phyloP scores from a whole-genome alignment of 2,329 filamentous ascomycete species.

The Colletotrichum falcatum region DNA sequence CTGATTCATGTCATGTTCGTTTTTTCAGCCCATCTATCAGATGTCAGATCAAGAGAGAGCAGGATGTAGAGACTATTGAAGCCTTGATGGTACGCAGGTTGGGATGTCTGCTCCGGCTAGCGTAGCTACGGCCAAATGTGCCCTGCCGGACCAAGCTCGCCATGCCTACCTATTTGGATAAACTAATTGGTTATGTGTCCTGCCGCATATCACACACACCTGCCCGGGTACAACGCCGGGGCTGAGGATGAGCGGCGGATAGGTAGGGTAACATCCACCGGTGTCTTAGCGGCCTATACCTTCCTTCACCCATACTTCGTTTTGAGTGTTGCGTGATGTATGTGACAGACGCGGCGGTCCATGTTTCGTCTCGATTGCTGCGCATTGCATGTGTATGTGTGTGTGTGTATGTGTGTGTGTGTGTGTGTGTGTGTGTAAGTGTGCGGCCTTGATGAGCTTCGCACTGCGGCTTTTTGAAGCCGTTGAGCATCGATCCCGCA shows the following conservation, averaged over 20 bases:
- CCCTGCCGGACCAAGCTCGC: neutral
- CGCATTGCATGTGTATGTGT: too few species aligned
- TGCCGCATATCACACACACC: slow-evolving; percentile 1
- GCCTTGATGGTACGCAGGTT: neutral
- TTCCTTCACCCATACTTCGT: slow-evolving; percentile 28
- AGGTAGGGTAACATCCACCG: slow-evolving; percentile 28
- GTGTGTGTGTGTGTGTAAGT: neutral
- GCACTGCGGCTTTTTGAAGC: neutral
- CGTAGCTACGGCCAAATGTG: neutral
- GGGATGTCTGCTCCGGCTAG: slow-evolving; percentile 3
- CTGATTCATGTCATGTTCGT: slow-evolving; percentile 20
- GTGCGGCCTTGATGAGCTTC: neutral
- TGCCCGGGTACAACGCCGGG: neutral
- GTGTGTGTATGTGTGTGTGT: too few species aligned
- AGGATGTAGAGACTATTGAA: neutral
- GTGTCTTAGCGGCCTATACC: slow-evolving; percentile 2
- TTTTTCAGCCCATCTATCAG: slow-evolving; percentile 1
- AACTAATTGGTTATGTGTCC: neutral
- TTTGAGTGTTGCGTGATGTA: slow-evolving; percentile 8
- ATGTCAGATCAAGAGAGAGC: neutral
- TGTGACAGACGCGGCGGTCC: slow-evolving; percentile 15
- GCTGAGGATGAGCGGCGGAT: slow-evolving; percentile 16
- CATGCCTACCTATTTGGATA: too few species aligned
- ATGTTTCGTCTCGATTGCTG: slow-evolving; percentile 31
- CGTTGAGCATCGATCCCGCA: neutral